phyloP scores from a whole-genome alignment of 2,329 filamentous ascomycete genomes.

The Amylocarpus encephaloides region DNA sequence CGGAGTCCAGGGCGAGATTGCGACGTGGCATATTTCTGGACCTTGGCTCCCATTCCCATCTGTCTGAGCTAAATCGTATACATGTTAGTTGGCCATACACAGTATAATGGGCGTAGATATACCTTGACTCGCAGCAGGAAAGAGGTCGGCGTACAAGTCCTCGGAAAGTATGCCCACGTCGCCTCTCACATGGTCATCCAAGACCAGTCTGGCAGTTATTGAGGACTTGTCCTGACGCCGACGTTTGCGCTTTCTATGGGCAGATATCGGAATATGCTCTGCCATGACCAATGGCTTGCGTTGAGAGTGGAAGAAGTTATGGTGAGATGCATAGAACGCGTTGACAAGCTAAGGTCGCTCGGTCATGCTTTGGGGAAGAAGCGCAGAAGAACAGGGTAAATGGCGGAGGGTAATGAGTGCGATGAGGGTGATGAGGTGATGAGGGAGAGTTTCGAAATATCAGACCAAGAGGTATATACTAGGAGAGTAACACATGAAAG shows the following conservation, averaged over 20 bases:
- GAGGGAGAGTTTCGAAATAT: too few species aligned
- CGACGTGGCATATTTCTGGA: slow-evolving; percentile 53
- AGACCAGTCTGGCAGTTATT: slow-evolving; percentile 70
- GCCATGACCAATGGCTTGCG: slow-evolving; percentile 12
- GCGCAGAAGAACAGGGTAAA: neutral
- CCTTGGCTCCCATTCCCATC: slow-evolving; percentile 22
- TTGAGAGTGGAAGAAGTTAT: neutral
- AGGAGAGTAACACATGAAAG: neutral
- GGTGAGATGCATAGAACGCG: neutral
- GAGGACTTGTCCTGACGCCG: slow-evolving; percentile 65
- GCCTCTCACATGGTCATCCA: slow-evolving; percentile 79
- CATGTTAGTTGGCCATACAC: neutral
- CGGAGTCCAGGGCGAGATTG: slow-evolving; percentile 68
- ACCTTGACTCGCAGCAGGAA: slow-evolving; percentile 55
- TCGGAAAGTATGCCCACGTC: slow-evolving; percentile 82
- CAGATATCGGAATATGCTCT: slow-evolving; percentile 18
- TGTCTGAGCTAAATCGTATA: slow-evolving; percentile 13
- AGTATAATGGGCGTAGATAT: neutral
- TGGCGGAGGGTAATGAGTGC: neutral
- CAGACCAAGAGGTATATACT: neutral
- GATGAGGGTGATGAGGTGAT: too few species aligned
- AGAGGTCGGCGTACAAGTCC: slow-evolving; percentile 77
- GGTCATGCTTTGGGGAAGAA: slow-evolving; percentile 2
- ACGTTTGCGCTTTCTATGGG: slow-evolving; percentile 39
- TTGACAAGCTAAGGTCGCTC: slow-evolving; percentile 2